Percentiles rank a stretch among this genome's conserved stretches.
Conservation (phyloP, 306 rosid genomes). For the Cercis canadensis region DNA sequence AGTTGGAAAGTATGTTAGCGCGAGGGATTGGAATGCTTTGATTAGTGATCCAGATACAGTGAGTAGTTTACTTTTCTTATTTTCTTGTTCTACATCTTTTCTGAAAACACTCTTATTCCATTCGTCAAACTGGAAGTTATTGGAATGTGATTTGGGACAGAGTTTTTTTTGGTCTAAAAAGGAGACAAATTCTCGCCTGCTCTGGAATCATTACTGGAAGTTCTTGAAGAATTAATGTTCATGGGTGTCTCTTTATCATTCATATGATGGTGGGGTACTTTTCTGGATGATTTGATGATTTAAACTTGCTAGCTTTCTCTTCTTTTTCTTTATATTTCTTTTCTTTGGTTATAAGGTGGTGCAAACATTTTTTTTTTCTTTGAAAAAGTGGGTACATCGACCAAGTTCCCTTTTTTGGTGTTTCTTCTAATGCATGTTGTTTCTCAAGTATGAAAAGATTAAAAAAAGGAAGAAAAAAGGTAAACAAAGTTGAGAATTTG, state of each 20-base stretch:
- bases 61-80: slow-evolving; percentile 37
- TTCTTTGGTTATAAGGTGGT: neutral
- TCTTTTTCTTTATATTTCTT: neutral
- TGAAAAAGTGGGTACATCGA: neutral
- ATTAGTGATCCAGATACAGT: slow-evolving; percentile 83
- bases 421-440: slow-evolving; percentile 9
- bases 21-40: slow-evolving; percentile 82
- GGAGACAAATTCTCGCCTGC: too few species aligned
- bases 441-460: neutral
- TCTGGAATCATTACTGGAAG: too few species aligned
- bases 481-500: neutral
- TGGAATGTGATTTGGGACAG: neutral
- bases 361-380: slow-evolving; percentile 3
- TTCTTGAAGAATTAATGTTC: too few species aligned
- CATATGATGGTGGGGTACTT: too few species aligned
- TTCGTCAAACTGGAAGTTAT: neutral
- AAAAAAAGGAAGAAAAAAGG: too few species aligned
- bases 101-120: too few species aligned
- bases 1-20: slow-evolving; percentile 83
- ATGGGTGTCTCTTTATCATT: slow-evolving; percentile 11
- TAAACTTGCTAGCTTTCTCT: too few species aligned
- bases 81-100: too few species aligned
- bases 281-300: neutral
- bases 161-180: too few species aligned
- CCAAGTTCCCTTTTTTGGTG: neutral